Percentiles rank a stretch among this genome's conserved stretches.
Evolutionary conservation across 345 rosid species (phyloP).

Genomic region (Linum tenue): DNA sequence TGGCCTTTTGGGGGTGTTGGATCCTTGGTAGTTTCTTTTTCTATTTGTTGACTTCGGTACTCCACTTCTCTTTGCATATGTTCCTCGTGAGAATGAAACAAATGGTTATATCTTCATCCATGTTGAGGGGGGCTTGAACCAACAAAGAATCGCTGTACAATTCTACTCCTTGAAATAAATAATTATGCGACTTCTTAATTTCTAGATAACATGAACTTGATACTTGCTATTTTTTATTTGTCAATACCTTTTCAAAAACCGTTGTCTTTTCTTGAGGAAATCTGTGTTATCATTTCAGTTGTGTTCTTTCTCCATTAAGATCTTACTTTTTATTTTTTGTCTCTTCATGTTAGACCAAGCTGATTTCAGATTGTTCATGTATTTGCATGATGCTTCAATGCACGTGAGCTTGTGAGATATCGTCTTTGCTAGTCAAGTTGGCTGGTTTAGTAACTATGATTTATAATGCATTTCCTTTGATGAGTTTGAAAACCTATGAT

Average conservation of each 20-base stretch:
- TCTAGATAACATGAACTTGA: no score
- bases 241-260: no score
- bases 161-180: slow-evolving; percentile 2
- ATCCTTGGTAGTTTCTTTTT: no score
- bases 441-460: background rate
- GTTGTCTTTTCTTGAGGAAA: no score
- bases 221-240: no score
- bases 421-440: background rate
- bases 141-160: slow-evolving; percentile 94
- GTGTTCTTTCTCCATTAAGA: background rate
- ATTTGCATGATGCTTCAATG: background rate
- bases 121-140: slow-evolving; percentile 99
- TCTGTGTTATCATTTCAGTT: no score
- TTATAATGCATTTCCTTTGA: background rate
- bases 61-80: slow-evolving; percentile 42
- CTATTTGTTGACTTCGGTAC: background rate
- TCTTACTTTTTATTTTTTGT: background rate
- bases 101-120: slow-evolving; percentile 91
- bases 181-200: no score
- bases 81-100: slow-evolving; percentile 89
- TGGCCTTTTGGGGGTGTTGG: background rate
- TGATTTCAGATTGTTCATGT: background rate
- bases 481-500: no score
- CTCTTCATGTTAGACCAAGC: background rate
- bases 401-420: background rate